Base-by-base conservation (phyloP, 306 rosid species). In the Aeschynomene evenia region DNA sequence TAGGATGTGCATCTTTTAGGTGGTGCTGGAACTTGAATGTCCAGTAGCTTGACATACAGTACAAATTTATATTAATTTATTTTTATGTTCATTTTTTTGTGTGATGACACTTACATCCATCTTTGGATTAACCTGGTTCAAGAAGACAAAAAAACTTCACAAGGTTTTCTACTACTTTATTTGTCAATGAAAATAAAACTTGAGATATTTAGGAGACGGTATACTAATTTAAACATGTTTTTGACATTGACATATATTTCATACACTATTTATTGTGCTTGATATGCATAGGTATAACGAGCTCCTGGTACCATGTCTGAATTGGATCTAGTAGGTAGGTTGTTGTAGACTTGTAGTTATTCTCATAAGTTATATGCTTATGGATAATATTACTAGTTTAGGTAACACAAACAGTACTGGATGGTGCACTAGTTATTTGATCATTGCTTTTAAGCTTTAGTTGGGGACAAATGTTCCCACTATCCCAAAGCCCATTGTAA, bases 401-500 rank as follows among this genome's bases (percentile, higher is more conserved):
- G 31, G 43, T 50, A 66, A 70, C 72, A 66, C 68, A 80, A 65
- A 69, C 66, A 51, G 29, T 42, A 63, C 69, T 15, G 53, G 50
- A 26, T 33, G 21, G 61, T 7, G 28, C 64, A 50, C 51, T 53
- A 10, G 52, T 56, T 54, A 26, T 37, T 51, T 19, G 45, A 49
- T 69, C 28, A 18, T n/a, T 68, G 22, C 36, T 43, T 63, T 71
- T 37, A 22, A 52, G 52, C 54, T 72, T 73, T 71, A 85, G 57
- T 57, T 74, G 58, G 81, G 82, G 34, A 83, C 77, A 65, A 77
- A 31, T 59, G 84, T 83, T 72, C 87, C 90, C 60, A 85, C 80
- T 78, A 43, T 57, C 55, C 85, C 85, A 64, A 85, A 80, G 46
- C 85, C 87, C 78, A 80, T 80, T 46, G 80, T 75, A 73, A 85